Evolutionary conservation across 169 alveolate species (phyloP).

Genomic region (Plasmodium adleri): DNA sequence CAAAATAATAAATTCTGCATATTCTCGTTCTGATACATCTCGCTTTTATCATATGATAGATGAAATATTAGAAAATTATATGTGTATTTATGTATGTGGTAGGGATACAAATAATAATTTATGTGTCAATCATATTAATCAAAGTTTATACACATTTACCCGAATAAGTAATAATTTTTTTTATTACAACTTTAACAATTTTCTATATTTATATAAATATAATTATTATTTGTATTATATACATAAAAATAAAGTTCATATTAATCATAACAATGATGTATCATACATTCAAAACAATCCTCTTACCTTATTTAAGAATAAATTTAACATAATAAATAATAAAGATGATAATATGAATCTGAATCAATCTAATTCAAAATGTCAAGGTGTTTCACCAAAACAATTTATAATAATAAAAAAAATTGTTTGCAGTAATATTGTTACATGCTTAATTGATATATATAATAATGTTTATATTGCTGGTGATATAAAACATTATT

Average conservation of each 20-base stretch:
- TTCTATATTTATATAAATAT: constrained; percentile 54
- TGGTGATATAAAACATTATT: constrained; percentile 61
- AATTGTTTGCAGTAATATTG: constrained; percentile 70
- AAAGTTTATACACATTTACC: constrained; percentile 64
- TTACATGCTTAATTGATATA: constrained; percentile 60
- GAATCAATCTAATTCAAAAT: constrained; percentile 28
- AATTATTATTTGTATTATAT: constrained; percentile 66
- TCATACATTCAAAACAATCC: constrained; percentile 57
- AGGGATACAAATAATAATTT: constrained; percentile 73
- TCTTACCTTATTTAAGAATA: constrained; percentile 62
- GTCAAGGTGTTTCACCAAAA: constrained; percentile 57
- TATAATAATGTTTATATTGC: constrained; percentile 45
- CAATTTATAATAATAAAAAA: constrained; percentile 69
- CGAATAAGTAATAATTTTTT: constrained; percentile 52
- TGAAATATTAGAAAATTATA: constrained; percentile 69
- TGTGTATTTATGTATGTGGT: constrained; percentile 74
- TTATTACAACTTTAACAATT: constrained; percentile 65
- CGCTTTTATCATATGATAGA: constrained; percentile 61
- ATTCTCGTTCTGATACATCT: constrained; percentile 70
- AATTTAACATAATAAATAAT: constrained; percentile 34
- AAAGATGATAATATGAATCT: constrained; percentile 23
- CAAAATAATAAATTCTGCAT: constrained; percentile 53
- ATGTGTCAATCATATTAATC: constrained; percentile 56
- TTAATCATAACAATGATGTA: constrained; percentile 55
- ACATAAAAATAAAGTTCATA: constrained; percentile 62